A percentile compares a stretch with the other conserved stretches of the same genome.
phyloP scores from a whole-genome alignment of 2,329 filamentous ascomycete species.

The Aaosphaeria pasadenensis region DNA sequence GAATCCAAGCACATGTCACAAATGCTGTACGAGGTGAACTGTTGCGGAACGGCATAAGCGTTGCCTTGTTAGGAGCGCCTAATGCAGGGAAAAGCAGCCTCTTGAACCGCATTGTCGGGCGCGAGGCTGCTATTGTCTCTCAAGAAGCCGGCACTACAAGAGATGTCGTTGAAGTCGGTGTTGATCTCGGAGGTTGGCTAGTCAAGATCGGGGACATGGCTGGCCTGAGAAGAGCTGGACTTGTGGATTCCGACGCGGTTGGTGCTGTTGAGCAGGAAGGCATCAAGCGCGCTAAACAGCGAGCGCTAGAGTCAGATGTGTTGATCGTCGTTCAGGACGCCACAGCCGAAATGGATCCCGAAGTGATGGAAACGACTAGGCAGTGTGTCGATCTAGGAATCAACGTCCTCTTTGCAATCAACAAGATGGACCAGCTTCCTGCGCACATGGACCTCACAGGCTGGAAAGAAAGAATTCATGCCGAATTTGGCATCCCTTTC shows the following conservation, averaged over 20 bases:
- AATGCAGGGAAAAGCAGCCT: slow-evolving; percentile 95
- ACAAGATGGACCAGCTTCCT: slow-evolving; percentile 58
- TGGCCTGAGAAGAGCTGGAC: slow-evolving; percentile 63
- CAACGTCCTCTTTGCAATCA: slow-evolving; percentile 58
- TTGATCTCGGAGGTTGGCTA: slow-evolving; percentile 86
- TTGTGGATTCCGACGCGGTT: slow-evolving; percentile 44
- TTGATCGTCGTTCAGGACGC: slow-evolving; percentile 69
- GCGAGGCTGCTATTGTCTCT: slow-evolving; percentile 94
- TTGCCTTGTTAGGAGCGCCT: slow-evolving; percentile 84
- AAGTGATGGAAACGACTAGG: slow-evolving; percentile 54
- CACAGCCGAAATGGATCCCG: slow-evolving; percentile 66
- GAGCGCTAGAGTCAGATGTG: slow-evolving; percentile 80
- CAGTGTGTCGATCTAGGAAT: slow-evolving; percentile 49
- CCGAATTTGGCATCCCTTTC: slow-evolving; percentile 17
- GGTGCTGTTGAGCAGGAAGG: slow-evolving; percentile 84
- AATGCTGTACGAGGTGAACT: slow-evolving; percentile 83
- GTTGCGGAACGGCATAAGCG: slow-evolving; percentile 76
- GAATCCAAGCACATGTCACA: slow-evolving; percentile 67
- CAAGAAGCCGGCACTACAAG: slow-evolving; percentile 89
- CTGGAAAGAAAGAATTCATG: slow-evolving; percentile 21
- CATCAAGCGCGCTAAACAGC: slow-evolving; percentile 78
- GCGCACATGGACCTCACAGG: slow-evolving; percentile 3
- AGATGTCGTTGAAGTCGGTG: slow-evolving; percentile 86
- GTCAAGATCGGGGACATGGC: slow-evolving; percentile 96
- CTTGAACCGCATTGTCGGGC: slow-evolving; percentile 83